Evolutionary conservation across 2,329 filamentous ascomycete genomes (phyloP).

Genomic region (Simplicillium aogashimaense): DNA sequence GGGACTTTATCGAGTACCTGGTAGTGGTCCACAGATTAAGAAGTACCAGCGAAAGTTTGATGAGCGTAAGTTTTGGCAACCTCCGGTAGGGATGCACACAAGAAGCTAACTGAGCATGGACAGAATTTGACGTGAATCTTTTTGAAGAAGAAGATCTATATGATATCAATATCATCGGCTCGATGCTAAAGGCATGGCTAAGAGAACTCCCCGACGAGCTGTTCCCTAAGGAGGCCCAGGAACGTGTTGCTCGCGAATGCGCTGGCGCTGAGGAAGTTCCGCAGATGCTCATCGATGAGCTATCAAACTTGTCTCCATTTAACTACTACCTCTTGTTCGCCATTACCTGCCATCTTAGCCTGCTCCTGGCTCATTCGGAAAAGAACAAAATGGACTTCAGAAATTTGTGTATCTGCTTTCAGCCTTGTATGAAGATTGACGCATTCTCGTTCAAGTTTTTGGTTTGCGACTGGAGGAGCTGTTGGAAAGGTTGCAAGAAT

Average conservation of each 20-base stretch:
- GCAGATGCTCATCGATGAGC: slow-evolving; percentile 77
- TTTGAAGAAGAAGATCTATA: slow-evolving; percentile 83
- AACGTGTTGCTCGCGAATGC: slow-evolving; percentile 71
- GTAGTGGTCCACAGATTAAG: slow-evolving; percentile 82
- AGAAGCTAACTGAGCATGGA: not conserved
- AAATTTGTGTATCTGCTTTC: slow-evolving; percentile 93
- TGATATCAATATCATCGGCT: slow-evolving; percentile 93
- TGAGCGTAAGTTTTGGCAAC: slow-evolving; percentile 44
- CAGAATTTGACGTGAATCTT: slow-evolving; percentile 80
- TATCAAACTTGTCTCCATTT: slow-evolving; percentile 89
- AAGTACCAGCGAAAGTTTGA: slow-evolving; percentile 91
- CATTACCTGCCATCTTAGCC: slow-evolving; percentile 89
- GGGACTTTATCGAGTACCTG: slow-evolving; percentile 85
- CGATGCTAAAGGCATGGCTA: slow-evolving; percentile 93
- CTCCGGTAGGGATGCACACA: not conserved
- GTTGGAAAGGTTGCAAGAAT: slow-evolving; percentile 92
- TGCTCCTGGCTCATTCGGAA: slow-evolving; percentile 81
- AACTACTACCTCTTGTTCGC: slow-evolving; percentile 97
- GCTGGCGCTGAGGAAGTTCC: slow-evolving; percentile 71
- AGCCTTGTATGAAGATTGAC: slow-evolving; percentile 94
- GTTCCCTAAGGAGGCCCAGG: slow-evolving; percentile 76
- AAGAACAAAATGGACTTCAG: slow-evolving; percentile 98
- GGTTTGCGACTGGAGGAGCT: slow-evolving; percentile 90
- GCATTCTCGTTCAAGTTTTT: slow-evolving; percentile 91
- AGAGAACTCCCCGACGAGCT: slow-evolving; percentile 91